Evolutionary conservation across 1,284 basidiomycete genomes (phyloP).

Genomic region (Bjerkandera adusta): DNA sequence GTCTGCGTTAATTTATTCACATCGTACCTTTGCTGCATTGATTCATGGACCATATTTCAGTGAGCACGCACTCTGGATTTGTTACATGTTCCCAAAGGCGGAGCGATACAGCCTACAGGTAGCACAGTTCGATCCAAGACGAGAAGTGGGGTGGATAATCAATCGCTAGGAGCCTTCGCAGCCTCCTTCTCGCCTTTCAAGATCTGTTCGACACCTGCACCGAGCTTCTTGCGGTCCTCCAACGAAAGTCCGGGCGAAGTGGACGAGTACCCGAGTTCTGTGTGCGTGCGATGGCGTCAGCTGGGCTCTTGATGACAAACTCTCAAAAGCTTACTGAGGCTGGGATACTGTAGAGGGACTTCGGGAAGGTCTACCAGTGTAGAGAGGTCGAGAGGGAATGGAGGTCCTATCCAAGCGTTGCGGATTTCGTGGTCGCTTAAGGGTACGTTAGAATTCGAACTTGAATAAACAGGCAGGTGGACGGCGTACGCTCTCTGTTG

Average conservation of each 20-base stretch:
- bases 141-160: too few species aligned
- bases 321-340: conserved; percentile 55
- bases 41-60: neutral
- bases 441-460: neutral
- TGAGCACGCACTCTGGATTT: neutral
- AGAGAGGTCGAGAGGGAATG: conserved; percentile 63
- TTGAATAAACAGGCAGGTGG: neutral
- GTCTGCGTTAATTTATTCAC: too few species aligned
- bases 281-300: neutral
- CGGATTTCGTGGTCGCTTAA: conserved; percentile 62
- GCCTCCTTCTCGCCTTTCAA: conserved; percentile 52
- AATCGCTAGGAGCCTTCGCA: conserved; percentile 43
- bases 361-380: conserved; percentile 47
- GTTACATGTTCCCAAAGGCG: neutral
- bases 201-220: conserved; percentile 47
- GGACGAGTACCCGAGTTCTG: conserved; percentile 56
- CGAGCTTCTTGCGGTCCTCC: conserved; percentile 47
- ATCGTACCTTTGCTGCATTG: too few species aligned
- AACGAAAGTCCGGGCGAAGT: conserved; percentile 37
- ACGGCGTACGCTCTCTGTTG: conserved; percentile 11
- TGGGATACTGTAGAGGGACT: conserved; percentile 69
- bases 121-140: too few species aligned
- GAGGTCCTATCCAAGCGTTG: conserved; percentile 68
- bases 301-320: neutral
- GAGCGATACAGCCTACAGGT: too few species aligned